Percentiles rank a stretch among this genome's conserved stretches.
These are phyloP conservation scores for Aspergillus sp. DNA, from an alignment of 2,329 filamentous ascomycete genomes.

Conservation along the genomic window DNA sequence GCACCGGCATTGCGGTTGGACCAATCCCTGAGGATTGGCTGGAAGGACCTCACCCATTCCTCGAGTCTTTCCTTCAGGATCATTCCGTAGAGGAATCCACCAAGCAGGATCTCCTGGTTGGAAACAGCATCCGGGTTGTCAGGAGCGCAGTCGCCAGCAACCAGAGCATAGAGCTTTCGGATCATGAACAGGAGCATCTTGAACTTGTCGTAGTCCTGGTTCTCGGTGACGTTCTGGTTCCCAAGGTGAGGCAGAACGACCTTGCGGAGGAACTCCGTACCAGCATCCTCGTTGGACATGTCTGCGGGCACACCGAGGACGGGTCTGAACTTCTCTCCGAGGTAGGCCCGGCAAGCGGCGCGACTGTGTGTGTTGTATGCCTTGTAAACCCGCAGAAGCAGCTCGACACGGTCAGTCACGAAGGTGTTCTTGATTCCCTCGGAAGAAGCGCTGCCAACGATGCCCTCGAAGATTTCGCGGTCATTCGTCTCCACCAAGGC, in stretches of 20 bases:
- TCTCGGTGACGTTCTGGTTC: constrained; percentile 77
- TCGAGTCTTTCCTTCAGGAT: constrained; percentile 94
- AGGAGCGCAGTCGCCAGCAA: constrained; percentile 85
- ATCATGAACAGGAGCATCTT: constrained; percentile 94
- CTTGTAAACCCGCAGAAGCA: constrained; percentile 91
- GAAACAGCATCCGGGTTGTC: constrained; percentile 97
- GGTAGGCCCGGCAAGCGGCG: constrained; percentile 77
- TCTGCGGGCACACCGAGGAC: constrained; percentile 82
- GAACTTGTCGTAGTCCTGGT: constrained; percentile 89
- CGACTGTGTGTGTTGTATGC: constrained; percentile 80
- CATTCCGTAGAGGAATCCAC: constrained; percentile 91
- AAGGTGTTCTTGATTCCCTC: constrained; percentile 85
- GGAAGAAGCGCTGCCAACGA: constrained; percentile 76
- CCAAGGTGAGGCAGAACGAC: constrained; percentile 91
- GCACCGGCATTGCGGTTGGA: constrained; percentile 53
- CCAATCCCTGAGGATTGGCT: constrained; percentile 57
- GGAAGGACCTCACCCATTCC: constrained; percentile 75
- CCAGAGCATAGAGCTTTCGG: constrained; percentile 88
- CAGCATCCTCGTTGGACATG: constrained; percentile 83
- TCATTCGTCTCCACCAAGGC: constrained; percentile 95
- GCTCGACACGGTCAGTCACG: constrained; percentile 89
- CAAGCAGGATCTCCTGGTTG: constrained; percentile 91
- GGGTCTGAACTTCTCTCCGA: constrained; percentile 87
- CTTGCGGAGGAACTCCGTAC: constrained; percentile 85
- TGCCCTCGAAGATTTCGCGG: constrained; percentile 89